Evolutionary conservation across 345 rosid species (phyloP), one percentile per base, ranked within the genome.

Genomic region (Melaleuca alternifolia): DNA sequence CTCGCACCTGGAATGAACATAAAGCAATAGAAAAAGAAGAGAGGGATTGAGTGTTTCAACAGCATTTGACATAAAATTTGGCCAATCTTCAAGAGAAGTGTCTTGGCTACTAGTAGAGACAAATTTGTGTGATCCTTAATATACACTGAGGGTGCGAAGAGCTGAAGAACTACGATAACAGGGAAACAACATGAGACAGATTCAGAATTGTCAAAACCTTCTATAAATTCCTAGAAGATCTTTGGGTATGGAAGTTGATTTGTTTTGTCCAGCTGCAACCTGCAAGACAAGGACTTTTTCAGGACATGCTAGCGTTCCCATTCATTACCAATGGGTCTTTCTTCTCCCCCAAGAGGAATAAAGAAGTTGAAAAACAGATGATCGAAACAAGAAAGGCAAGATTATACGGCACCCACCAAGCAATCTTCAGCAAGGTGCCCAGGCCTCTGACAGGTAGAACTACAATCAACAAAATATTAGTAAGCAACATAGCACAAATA

Each of bases 361-460:
- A 71, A 37, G 48, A 18, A 37, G 81, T 33, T 71, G 48, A 53
- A 48, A 14, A 33, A 11, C n/a, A 75, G n/a, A 23, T 46, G 21
- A 50, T 85, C 61, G 21, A 51, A 82, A 21, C 44, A 18, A 82
- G 44, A 48, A 37, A 51, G 59, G 48, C 6, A 51, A 52, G 62
- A 6, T n/a, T 21, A 54, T 61, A 86, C 24, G 20, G 48, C 50
- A 84, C 89, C 79, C 52, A 87, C 92, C 88, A 91, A 86, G 91
- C 97, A 95, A 88, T 95, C 97, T 87, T 94, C 91, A 28, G 94
- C 92, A 87, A 95, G 94, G 88, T 95, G 97, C 71, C 97, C 96
- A 30, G 94, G 96, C 90, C 90, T 91, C 88, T 92, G 92, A 50
- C 97, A 95, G 88, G 92, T 90, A 93, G 95, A 90, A 87, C 97